Conservation (phyloP, 2,329 filamentous ascomycete genomes). For the Boeremia exigua region DNA sequence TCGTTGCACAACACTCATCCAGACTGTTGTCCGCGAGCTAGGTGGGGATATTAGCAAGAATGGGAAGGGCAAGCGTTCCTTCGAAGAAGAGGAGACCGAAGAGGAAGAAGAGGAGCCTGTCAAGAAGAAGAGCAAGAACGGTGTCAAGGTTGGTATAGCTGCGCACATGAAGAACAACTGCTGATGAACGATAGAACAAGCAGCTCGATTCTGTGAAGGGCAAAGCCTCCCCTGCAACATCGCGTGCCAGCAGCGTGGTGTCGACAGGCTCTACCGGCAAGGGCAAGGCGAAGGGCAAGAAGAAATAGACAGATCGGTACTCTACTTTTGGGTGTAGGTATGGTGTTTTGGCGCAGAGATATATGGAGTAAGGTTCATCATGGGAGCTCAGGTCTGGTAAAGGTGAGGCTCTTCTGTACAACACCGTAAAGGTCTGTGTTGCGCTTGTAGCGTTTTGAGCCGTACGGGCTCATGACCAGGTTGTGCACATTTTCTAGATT, state of each 20-base stretch:
- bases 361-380: background rate
- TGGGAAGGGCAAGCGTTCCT: conserved; percentile 73
- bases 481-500: conserved; percentile 1
- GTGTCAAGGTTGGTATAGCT: conserved; percentile 73
- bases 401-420: conserved; percentile 6
- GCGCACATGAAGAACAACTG: background rate
- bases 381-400: background rate
- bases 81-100: conserved; percentile 84
- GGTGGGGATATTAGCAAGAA: conserved; percentile 67
- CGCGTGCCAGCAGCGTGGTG: conserved; percentile 85
- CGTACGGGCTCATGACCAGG: background rate
- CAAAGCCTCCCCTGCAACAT: conserved; percentile 74
- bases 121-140: conserved; percentile 93
- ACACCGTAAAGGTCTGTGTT: conserved; percentile 3
- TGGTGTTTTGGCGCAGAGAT: conserved; percentile 24
- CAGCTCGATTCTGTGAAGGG: conserved; percentile 87
- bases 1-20: conserved; percentile 90
- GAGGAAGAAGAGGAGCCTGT: conserved; percentile 78
- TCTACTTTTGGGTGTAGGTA: conserved; percentile 3
- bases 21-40: conserved; percentile 93
- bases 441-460: background rate
- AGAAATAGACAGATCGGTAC: conserved; percentile 45
- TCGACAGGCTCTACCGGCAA: conserved; percentile 69
- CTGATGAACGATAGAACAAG: conserved; percentile 73
- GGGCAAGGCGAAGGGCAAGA: conserved; percentile 58